Evolutionary conservation across 2,329 filamentous ascomycete genomes (phyloP), one percentile per base, ranked within the genome.

Genomic region (Thielaviopsis ethacetica): DNA sequence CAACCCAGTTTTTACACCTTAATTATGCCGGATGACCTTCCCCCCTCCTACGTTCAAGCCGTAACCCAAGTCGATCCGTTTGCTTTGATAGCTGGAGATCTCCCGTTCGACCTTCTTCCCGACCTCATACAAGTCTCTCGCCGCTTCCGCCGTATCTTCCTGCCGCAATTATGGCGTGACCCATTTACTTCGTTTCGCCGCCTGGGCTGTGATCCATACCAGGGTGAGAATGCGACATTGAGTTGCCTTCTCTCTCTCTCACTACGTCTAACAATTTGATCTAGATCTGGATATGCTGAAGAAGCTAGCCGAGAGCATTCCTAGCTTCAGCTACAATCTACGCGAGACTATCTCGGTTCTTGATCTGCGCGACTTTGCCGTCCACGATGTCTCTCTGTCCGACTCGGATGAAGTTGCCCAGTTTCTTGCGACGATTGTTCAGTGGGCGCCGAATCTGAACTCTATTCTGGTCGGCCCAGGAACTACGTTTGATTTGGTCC

Each of bases 1-100:
- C 10, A 34, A 12, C 5, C 5, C 30, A 10, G 30, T 10, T 34
- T n/a, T 15, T 5, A n/a, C n/a, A 17, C n/a, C 17, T 44, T 15
- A 44, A 44, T 5, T n/a, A 44, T 44, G 38, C 38, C 38, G 19
- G 52, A 53, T 22, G 41, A 53, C 9, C 61, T 65, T 12, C 72
- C 76, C n/a, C 78, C 79, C 1, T 78, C 79, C 0, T 82, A 82
- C 65, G 68, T 72, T 56, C 73, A 80, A 61, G 78, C 79, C 57
- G 73, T 71, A 2, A 64, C 70, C 7, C 68, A 65, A 10, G 65
- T 66, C 57, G 73, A 81, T 69, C 80, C 78, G 76, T 69, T 80
- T 17, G 66, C 66, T 30, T 62, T 81, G 3, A 73, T 73, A 13
- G 75, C 72, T 6, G 72, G 75, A 1, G 75, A 74, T 62, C 63